phyloP scores from a whole-genome alignment of 2,329 filamentous ascomycete species.

The Exophiala aquamarina region DNA sequence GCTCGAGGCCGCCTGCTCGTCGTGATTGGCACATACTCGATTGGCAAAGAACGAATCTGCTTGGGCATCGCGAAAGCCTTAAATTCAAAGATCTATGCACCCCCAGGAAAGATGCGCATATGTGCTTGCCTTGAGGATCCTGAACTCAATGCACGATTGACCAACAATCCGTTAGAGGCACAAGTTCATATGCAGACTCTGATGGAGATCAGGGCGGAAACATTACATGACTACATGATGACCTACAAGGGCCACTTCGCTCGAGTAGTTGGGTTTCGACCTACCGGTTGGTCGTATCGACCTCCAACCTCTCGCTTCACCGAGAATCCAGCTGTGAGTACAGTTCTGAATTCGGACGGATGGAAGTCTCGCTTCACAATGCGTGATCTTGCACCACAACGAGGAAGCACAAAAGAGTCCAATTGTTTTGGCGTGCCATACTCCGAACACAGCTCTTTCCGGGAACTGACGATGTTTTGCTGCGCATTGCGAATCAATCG shows the following conservation, averaged over 20 bases:
- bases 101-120: conserved; percentile 78
- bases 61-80: conserved; percentile 86
- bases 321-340: conserved; percentile 63
- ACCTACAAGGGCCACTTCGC: conserved; percentile 78
- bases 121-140: conserved; percentile 82
- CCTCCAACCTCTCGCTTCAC: conserved; percentile 65
- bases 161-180: conserved; percentile 74
- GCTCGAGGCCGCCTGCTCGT: conserved; percentile 73
- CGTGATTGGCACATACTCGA: conserved; percentile 94
- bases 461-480: conserved; percentile 90
- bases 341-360: conserved; percentile 63
- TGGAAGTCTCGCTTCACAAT: conserved; percentile 76
- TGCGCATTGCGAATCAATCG: conserved; percentile 83
- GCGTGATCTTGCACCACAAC: conserved; percentile 73
- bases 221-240: conserved; percentile 82
- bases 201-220: conserved; percentile 90
- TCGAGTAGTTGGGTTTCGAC: conserved; percentile 84
- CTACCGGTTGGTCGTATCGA: conserved; percentile 91
- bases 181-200: conserved; percentile 98
- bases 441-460: conserved; percentile 91
- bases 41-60: conserved; percentile 96
- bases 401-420: conserved; percentile 77
- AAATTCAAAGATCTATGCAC: conserved; percentile 84
- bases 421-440: conserved; percentile 95
- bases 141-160: conserved; percentile 75